Evolutionary conservation across 768 basidiomycete species (phyloP).

Genomic region (Cystobasidium tubakii): DNA sequence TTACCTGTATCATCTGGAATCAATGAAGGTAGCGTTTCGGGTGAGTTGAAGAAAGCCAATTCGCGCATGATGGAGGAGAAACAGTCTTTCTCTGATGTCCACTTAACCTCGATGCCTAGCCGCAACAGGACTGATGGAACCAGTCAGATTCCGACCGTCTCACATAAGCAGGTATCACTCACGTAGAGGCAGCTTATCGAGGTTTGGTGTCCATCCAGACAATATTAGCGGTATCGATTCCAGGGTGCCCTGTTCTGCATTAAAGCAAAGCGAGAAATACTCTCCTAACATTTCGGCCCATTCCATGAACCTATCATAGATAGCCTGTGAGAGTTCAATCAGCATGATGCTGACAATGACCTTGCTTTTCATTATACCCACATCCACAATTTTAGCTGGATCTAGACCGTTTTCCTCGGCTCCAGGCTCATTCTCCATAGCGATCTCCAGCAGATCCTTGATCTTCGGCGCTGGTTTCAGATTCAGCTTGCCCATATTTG

Average conservation of each 20-base stretch:
- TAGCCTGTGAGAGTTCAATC: background rate
- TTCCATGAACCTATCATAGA: slow-evolving; percentile 41
- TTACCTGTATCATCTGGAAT: slow-evolving; percentile 29
- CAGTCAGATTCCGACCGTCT: background rate
- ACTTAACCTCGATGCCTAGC: slow-evolving; percentile 53
- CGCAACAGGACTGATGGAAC: slow-evolving; percentile 44
- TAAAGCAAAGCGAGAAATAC: slow-evolving; percentile 77
- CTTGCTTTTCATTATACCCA: slow-evolving; percentile 49
- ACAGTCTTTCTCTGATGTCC: slow-evolving; percentile 76
- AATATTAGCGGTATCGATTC: slow-evolving; percentile 74
- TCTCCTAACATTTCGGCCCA: slow-evolving; percentile 76
- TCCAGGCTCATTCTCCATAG: slow-evolving; percentile 65
- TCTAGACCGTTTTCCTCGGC: slow-evolving; percentile 55
- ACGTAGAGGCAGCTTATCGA: slow-evolving; percentile 85
- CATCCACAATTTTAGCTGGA: slow-evolving; percentile 65
- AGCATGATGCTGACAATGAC: background rate
- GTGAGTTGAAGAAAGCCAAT: slow-evolving; percentile 79
- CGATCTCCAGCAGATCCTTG: slow-evolving; percentile 65
- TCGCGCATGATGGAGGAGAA: slow-evolving; percentile 81
- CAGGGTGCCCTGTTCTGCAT: slow-evolving; percentile 59
- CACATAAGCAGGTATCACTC: slow-evolving; percentile 36
- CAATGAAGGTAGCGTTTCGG: background rate
- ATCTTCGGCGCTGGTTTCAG: slow-evolving; percentile 77
- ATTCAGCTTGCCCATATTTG: slow-evolving; percentile 66
- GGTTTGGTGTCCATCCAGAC: slow-evolving; percentile 79